Conservation (phyloP, 352 stramenopile genomes). For the Phytophthora tentaculata region DNA sequence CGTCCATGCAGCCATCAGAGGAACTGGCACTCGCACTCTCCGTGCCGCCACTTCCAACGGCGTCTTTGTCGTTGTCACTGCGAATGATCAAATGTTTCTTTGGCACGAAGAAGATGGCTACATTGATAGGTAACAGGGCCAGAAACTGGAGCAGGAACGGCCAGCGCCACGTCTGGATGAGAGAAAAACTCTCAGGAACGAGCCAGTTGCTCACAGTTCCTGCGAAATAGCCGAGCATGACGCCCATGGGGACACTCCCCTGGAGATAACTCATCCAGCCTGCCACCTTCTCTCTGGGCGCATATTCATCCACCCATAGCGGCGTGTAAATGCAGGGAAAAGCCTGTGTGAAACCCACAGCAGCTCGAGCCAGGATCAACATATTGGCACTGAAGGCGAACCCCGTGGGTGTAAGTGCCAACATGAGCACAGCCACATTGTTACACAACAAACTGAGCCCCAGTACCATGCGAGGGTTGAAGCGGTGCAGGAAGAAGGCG, state of each 20-base stretch:
- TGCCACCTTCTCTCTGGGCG: slow-evolving; percentile 71
- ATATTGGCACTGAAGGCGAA: slow-evolving; percentile 70
- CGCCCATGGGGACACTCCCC: slow-evolving; percentile 80
- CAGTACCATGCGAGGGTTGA: slow-evolving; percentile 70
- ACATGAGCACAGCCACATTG: slow-evolving; percentile 74
- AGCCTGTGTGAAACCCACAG: slow-evolving; percentile 86
- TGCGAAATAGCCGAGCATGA: slow-evolving; percentile 88
- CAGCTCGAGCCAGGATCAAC: slow-evolving; percentile 70
- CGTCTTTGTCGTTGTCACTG: slow-evolving; percentile 46
- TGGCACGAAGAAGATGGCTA: slow-evolving; percentile 83
- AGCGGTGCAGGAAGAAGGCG: slow-evolving; percentile 74
- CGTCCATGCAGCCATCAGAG: slow-evolving; percentile 49
- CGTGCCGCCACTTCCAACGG: slow-evolving; percentile 38
- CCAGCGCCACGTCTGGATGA: slow-evolving; percentile 83
- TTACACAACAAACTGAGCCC: slow-evolving; percentile 78
- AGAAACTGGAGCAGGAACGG: slow-evolving; percentile 88
- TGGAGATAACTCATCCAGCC: slow-evolving; percentile 89
- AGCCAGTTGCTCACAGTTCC: slow-evolving; percentile 86
- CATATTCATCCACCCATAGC: slow-evolving; percentile 88
- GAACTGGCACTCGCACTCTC: slow-evolving; percentile 54
- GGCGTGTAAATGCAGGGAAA: slow-evolving; percentile 88
- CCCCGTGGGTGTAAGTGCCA: slow-evolving; percentile 78
- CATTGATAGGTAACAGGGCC: slow-evolving; percentile 71
- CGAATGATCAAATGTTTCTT: slow-evolving; percentile 80
- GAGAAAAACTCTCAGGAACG: slow-evolving; percentile 65